These are phyloP conservation scores for Millerozyma acaciae DNA, from an alignment of 805 yeast species.

Conservation along the genomic window DNA sequence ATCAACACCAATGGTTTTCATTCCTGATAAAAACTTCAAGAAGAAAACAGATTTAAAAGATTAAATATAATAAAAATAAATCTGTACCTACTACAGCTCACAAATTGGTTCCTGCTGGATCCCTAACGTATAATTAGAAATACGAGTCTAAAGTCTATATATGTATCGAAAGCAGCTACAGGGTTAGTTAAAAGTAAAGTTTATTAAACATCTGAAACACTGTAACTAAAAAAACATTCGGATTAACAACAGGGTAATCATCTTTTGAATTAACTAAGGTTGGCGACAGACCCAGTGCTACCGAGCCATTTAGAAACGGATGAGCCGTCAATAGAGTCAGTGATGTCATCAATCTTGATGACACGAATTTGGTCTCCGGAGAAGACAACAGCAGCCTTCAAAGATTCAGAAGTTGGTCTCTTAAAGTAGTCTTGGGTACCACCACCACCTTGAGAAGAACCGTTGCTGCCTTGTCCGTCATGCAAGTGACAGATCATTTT, in stretches of 20 bases:
- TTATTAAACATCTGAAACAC: neutral
- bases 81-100: too few species aligned
- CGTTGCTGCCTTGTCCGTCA: constrained; percentile 69
- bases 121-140: too few species aligned
- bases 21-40: too few species aligned
- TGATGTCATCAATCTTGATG: constrained; percentile 49
- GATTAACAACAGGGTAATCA: neutral
- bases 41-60: too few species aligned
- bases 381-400: constrained; percentile 91
- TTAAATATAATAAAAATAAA: too few species aligned
- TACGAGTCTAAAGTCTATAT: too few species aligned
- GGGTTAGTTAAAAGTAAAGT: neutral
- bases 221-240: neutral
- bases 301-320: constrained; percentile 61
- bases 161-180: too few species aligned
- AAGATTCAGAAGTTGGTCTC: constrained; percentile 74
- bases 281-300: constrained; percentile 47
- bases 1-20: constrained; percentile 42
- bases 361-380: constrained; percentile 52
- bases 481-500: constrained; percentile 80
- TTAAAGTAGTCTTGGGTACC: constrained; percentile 82
- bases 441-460: constrained; percentile 56
- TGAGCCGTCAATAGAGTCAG: constrained; percentile 41
- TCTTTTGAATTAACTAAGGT: too few species aligned
- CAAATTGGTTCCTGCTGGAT: too few species aligned